Evolutionary conservation across 2,329 filamentous ascomycete species (phyloP).

Genomic region (Epichloe aotearoae): DNA sequence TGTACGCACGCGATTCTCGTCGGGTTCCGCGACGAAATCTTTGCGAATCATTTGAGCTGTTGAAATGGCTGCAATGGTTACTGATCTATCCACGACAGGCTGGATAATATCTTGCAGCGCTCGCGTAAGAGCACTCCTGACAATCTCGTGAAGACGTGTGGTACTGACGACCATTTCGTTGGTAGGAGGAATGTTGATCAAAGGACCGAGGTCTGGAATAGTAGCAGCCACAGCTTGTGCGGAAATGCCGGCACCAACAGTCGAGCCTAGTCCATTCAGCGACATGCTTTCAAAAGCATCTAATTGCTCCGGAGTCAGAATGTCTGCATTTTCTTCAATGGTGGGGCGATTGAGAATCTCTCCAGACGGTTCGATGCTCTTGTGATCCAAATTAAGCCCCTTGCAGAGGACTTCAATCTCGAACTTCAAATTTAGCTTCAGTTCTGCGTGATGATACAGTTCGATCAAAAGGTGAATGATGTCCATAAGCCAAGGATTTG

Average conservation of each 20-base stretch:
- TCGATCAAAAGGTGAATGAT: slow-evolving; percentile 85
- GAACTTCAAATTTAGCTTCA: slow-evolving; percentile 95
- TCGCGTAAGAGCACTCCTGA: slow-evolving; percentile 72
- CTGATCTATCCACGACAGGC: slow-evolving; percentile 91
- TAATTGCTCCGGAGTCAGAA: slow-evolving; percentile 51
- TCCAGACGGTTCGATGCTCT: slow-evolving; percentile 74
- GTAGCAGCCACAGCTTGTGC: slow-evolving; percentile 65
- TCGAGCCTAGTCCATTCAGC: slow-evolving; percentile 58
- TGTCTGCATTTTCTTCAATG: slow-evolving; percentile 47
- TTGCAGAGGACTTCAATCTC: slow-evolving; percentile 97
- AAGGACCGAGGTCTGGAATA: slow-evolving; percentile 70
- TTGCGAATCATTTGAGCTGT: slow-evolving; percentile 93
- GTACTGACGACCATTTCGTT: slow-evolving; percentile 68
- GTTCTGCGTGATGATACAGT: slow-evolving; percentile 80
- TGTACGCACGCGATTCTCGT: slow-evolving; percentile 73
- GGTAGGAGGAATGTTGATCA: slow-evolving; percentile 68
- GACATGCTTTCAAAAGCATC: slow-evolving; percentile 77
- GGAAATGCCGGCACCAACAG: slow-evolving; percentile 59
- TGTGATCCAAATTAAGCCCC: slow-evolving; percentile 81
- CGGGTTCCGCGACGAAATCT: slow-evolving; percentile 86
- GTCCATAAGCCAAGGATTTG: slow-evolving; percentile 97
- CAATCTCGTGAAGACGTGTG: slow-evolving; percentile 58
- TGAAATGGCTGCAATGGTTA: slow-evolving; percentile 94
- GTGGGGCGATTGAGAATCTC: slow-evolving; percentile 67
- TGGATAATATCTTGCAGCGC: slow-evolving; percentile 94